Conservation (phyloP, 1,139 yeast genomes). For the Yamadazyma spencermartinsiae region DNA sequence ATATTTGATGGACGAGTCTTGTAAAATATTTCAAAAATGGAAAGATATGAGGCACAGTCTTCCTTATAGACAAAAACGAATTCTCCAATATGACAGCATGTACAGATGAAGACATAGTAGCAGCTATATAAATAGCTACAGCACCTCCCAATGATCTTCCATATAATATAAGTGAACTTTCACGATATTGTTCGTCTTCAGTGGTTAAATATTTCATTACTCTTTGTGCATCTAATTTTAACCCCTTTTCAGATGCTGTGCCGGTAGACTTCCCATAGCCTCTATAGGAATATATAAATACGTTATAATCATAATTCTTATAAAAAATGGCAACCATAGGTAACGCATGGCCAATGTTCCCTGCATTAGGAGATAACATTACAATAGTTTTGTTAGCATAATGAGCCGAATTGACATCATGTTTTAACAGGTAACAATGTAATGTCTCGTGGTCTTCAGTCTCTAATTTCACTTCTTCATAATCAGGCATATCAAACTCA, state of each 20-base stretch:
- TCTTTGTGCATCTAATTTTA: conserved; percentile 79
- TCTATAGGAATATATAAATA: conserved; percentile 82
- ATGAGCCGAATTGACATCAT: conserved; percentile 38
- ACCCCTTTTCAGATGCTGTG: conserved; percentile 69
- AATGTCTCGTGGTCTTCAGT: conserved; percentile 66
- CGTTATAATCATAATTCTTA: conserved; percentile 68
- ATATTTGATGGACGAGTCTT: conserved; percentile 69
- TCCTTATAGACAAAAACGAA: conserved; percentile 76
- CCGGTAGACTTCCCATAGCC: conserved; percentile 93
- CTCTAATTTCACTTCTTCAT: conserved; percentile 56
- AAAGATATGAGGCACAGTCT: conserved; percentile 80
- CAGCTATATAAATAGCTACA: conserved; percentile 80
- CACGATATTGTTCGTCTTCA: conserved; percentile 52
- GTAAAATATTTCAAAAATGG: conserved; percentile 65
- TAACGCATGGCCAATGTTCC: conserved; percentile 90
- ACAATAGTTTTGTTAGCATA: conserved; percentile 70
- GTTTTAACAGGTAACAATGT: conserved; percentile 48
- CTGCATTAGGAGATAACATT: conserved; percentile 90
- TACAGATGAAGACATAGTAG: conserved; percentile 49
- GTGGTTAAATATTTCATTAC: conserved; percentile 58
- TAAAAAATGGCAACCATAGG: conserved; percentile 79
- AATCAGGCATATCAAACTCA: conserved; percentile 62
- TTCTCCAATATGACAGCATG: conserved; percentile 78
- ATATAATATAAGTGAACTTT: conserved; percentile 64
- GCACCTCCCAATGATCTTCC: conserved; percentile 97